phyloP scores from a whole-genome alignment of 768 basidiomycete genomes.

The Rhizopogon vinicolor region DNA sequence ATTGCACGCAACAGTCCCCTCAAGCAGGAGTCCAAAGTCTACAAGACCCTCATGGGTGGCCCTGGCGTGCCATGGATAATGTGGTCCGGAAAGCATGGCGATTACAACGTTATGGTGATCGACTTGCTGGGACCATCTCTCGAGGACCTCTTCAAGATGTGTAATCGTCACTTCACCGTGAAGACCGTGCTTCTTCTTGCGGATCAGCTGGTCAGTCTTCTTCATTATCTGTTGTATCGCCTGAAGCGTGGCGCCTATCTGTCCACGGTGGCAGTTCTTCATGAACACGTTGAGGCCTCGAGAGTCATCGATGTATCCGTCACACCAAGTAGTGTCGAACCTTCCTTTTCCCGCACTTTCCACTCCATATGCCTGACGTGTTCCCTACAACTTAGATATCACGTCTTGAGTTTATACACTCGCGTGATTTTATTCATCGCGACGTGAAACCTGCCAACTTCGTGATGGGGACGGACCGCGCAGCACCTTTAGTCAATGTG shows the following conservation, averaged over 20 bases:
- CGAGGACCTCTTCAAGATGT: constrained; percentile 84
- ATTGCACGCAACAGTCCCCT: constrained; percentile 56
- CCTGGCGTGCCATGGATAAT: constrained; percentile 89
- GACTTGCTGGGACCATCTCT: constrained; percentile 91
- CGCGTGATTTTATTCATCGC: constrained; percentile 90
- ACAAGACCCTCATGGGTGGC: constrained; percentile 87
- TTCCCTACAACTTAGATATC: constrained; percentile 58
- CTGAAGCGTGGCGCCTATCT: neutral
- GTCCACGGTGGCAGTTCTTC: neutral
- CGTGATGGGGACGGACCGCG: constrained; percentile 83
- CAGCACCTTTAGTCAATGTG: constrained; percentile 78
- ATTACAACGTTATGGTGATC: constrained; percentile 98
- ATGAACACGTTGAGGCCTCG: neutral
- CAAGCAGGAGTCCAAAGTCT: constrained; percentile 87
- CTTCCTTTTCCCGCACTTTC: neutral
- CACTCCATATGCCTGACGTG: constrained; percentile 9
- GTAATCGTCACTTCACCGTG: constrained; percentile 88
- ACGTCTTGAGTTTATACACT: constrained; percentile 95
- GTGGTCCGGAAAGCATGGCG: constrained; percentile 87
- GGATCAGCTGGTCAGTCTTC: constrained; percentile 80
- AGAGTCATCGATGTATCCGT: neutral
- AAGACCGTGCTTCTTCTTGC: constrained; percentile 93
- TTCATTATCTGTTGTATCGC: neutral
- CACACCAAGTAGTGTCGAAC: neutral
- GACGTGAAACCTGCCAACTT: constrained; percentile 99